Conservation (phyloP, 1,284 basidiomycete species). For the Sporisorium reilianum region DNA sequence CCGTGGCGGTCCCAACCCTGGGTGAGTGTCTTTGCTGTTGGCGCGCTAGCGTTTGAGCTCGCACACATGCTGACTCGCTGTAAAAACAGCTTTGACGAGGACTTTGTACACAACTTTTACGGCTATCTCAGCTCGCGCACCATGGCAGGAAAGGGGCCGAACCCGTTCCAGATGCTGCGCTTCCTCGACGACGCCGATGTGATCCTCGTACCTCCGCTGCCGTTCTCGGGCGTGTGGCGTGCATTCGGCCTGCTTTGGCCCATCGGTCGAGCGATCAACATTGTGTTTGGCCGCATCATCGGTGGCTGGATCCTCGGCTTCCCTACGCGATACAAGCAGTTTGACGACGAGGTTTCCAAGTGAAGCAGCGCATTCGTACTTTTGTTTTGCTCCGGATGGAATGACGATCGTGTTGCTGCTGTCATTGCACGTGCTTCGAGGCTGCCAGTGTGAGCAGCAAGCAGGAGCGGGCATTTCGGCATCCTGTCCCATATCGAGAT, state of each 20-base stretch:
- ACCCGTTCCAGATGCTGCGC: constrained; percentile 67
- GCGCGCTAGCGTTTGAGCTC: neutral
- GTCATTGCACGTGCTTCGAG: neutral
- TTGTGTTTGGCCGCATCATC: constrained; percentile 45
- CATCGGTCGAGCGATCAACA: constrained; percentile 26
- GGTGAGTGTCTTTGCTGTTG: constrained; percentile 15
- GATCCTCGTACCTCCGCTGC: constrained; percentile 61
- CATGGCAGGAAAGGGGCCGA: constrained; percentile 52
- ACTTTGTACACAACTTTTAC: constrained; percentile 68
- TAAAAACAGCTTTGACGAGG: constrained; percentile 58
- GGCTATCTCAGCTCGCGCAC: constrained; percentile 60
- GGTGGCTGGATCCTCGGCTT: constrained; percentile 50
- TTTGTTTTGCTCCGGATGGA: neutral
- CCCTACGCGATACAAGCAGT: constrained; percentile 51
- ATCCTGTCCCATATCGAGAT: neutral
- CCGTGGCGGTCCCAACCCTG: constrained; percentile 63
- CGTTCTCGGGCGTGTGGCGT: constrained; percentile 48
- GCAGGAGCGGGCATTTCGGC: no score
- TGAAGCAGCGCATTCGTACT: neutral
- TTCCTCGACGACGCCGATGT: constrained; percentile 68
- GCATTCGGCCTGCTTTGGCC: constrained; percentile 53
- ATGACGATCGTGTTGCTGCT: neutral
- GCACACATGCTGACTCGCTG: neutral
- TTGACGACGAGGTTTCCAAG: constrained; percentile 39
- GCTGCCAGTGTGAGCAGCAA: no score